Percentiles rank a stretch among this genome's conserved stretches.
Conservation (phyloP, 768 basidiomycete species). For the Boletales sp. region DNA sequence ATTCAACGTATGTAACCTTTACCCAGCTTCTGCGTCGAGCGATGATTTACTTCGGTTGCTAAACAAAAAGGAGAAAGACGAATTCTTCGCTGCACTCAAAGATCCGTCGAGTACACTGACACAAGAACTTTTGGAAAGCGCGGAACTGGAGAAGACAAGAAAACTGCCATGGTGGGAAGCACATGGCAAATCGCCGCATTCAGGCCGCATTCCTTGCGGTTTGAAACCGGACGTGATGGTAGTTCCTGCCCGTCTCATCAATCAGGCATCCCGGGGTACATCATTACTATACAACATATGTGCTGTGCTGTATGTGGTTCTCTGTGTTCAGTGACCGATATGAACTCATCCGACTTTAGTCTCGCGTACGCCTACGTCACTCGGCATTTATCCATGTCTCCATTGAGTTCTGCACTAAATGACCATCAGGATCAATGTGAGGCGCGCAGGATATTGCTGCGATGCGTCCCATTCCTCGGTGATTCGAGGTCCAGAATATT, state of each 20-base stretch:
- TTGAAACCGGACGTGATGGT: slow-evolving; percentile 40
- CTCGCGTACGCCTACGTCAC: slow-evolving; percentile 66
- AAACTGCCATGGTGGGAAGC: slow-evolving; percentile 75
- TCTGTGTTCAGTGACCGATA: not conserved
- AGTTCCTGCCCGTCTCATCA: slow-evolving; percentile 45
- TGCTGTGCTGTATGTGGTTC: slow-evolving; percentile 55
- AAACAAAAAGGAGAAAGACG: slow-evolving; percentile 53
- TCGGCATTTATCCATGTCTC: slow-evolving; percentile 57
- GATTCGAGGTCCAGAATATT: slow-evolving; percentile 57
- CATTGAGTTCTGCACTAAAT: slow-evolving; percentile 43
- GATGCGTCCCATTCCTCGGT: slow-evolving; percentile 60
- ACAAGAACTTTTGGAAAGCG: slow-evolving; percentile 54
- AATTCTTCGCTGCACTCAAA: slow-evolving; percentile 55
- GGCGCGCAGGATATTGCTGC: slow-evolving; percentile 45
- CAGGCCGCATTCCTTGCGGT: slow-evolving; percentile 28
- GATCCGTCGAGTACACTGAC: slow-evolving; percentile 63
- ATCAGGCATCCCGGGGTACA: slow-evolving; percentile 34
- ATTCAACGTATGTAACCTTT: not conserved
- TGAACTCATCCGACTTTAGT: slow-evolving; percentile 32
- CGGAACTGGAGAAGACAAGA: slow-evolving; percentile 48
- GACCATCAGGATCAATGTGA: slow-evolving; percentile 44
- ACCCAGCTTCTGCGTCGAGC: slow-evolving; percentile 50
- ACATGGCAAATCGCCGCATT: not conserved
- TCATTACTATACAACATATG: slow-evolving; percentile 66
- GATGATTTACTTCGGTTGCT: slow-evolving; percentile 61